These are phyloP conservation scores for Baeospora myosura DNA, from an alignment of 1,284 basidiomycete species.

Conservation along the genomic window DNA sequence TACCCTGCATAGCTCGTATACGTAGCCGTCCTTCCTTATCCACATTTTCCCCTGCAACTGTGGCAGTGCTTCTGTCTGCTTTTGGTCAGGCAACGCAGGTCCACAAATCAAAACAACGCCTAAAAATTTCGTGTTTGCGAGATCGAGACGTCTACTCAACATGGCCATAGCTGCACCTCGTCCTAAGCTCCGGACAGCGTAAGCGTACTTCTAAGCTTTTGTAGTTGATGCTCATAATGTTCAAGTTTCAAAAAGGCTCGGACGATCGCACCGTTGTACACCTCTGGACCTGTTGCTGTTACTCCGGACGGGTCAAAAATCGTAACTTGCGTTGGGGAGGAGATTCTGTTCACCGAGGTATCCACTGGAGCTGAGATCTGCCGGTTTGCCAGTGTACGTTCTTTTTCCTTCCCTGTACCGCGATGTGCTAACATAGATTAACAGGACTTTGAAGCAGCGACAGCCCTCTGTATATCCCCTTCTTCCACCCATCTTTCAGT, in stretches of 20 bases:
- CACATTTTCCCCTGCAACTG: too few relatives aligned
- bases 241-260: slow-evolving; percentile 67
- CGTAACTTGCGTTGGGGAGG: slow-evolving; percentile 82
- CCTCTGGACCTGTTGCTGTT: slow-evolving; percentile 78
- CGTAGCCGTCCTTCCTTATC: too few relatives aligned
- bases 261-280: slow-evolving; percentile 76
- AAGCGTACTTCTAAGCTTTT: too few relatives aligned
- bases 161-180: too few relatives aligned
- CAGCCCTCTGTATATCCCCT: slow-evolving; percentile 61
- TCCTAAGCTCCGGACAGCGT: too few relatives aligned
- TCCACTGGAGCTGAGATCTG: slow-evolving; percentile 69
- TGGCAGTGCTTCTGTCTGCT: too few relatives aligned
- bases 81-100: too few relatives aligned
- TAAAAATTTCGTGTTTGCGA: too few relatives aligned
- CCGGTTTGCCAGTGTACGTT: slow-evolving; percentile 76
- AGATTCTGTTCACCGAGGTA: slow-evolving; percentile 79
- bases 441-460: slow-evolving; percentile 61
- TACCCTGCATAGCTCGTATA: too few relatives aligned
- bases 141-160: too few relatives aligned
- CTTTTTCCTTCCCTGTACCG: slow-evolving; percentile 7
- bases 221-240: too few relatives aligned
- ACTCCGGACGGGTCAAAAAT: slow-evolving; percentile 75
- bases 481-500: slow-evolving; percentile 53
- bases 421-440: slow-evolving; percentile 8
- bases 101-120: too few relatives aligned